Evolutionary conservation across 495 filamentous ascomycete species (phyloP), one percentile per base, ranked within the genome.

Genomic region (Aspergillus baeticus): DNA sequence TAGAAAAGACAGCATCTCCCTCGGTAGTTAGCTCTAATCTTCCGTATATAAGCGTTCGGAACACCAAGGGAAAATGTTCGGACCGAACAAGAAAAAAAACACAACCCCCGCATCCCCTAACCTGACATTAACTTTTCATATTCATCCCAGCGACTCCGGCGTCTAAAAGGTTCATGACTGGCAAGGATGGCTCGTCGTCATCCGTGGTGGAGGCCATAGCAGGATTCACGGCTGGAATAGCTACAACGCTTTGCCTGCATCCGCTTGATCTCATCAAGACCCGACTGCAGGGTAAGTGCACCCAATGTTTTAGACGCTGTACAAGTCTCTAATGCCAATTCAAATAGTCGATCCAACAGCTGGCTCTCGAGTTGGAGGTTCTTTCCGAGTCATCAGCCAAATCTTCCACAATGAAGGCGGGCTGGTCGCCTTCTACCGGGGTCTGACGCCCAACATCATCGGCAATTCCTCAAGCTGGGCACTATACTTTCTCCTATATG

Each of bases 221-320:
- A 42, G 94, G 94, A 57, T 88, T 98, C 69, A 86, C 87, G 47
- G 93, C 93, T 51, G 94, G 94, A 37, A 79, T 91, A 58, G 83
- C 89, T 59, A 86, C 91, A 15, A 96, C 94, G 29, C 80, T 97
- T 22, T 73, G 63, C 48, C 54, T 77, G 26, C 76, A 79, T 75
- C 94, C 94, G 17, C 80, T 99, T 48, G 94, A 99, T 73, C 83
- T 98, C 55, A 81, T 98, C 64, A 99, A 99, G 76, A 97, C 92
- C 36, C 87, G 94, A 55, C 84, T 99, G 62, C 94, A 99, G 75
- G 83, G 92, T 93, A 65, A 55, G 63, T 42, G 7, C 5, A 7
- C 22, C 20, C 8, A 35, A 33, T 23, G 0, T 10, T 6, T 56
- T 10, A 49, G 33, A 13, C 21, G 6, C 7, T 26, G 4, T 10